Evolutionary conservation across 495 filamentous ascomycete genomes (phyloP).

Genomic region (Daldinia childiae): DNA sequence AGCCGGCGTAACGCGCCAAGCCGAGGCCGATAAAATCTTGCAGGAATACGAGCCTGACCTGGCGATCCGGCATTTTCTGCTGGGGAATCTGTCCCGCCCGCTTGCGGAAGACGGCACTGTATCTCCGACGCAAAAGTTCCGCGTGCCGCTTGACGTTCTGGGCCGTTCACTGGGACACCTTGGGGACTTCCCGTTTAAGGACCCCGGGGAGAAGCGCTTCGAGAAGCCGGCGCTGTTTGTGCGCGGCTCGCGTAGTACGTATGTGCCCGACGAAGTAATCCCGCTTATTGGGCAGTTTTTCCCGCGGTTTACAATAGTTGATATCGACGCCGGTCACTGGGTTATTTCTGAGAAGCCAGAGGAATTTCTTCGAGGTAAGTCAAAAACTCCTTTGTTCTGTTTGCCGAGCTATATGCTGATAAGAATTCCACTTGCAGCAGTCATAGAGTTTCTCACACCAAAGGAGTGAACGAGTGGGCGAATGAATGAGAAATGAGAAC

Average conservation of each 20-base stretch:
- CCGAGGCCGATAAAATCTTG: conserved; percentile 84
- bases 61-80: conserved; percentile 86
- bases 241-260: conserved; percentile 81
- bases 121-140: conserved; percentile 50
- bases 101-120: background rate
- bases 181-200: conserved; percentile 85
- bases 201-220: conserved; percentile 69
- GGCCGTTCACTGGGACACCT: conserved; percentile 62
- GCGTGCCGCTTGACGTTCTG: conserved; percentile 56
- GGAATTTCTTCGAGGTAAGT: conserved; percentile 80
- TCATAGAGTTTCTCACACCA: conserved; percentile 69
- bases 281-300: conserved; percentile 91
- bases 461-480: conserved; percentile 54
- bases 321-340: conserved; percentile 94
- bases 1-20: conserved; percentile 68
- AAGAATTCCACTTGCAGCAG: conserved; percentile 54
- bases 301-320: conserved; percentile 78
- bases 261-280: conserved; percentile 87
- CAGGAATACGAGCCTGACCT: conserved; percentile 78
- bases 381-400: background rate
- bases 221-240: conserved; percentile 83
- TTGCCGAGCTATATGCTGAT: background rate
- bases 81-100: conserved; percentile 81
- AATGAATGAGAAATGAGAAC: background rate
- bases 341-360: conserved; percentile 92